phyloP scores from a whole-genome alignment of 371 early-diverging fungal species.

The Syncephalastrum racemosum region DNA sequence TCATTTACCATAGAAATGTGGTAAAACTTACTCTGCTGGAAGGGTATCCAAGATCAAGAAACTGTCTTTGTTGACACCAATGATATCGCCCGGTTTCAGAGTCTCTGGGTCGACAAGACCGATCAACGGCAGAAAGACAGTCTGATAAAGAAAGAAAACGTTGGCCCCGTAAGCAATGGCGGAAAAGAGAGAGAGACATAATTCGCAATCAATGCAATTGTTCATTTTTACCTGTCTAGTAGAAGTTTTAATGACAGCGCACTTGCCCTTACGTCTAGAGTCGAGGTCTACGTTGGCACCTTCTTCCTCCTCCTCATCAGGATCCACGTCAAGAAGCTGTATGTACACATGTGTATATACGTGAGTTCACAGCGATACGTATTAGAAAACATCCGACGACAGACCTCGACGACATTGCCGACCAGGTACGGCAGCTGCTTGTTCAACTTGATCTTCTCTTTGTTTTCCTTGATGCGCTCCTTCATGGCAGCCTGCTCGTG shows the following conservation, averaged over 20 bases:
- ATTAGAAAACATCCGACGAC: neutral
- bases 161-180: no score
- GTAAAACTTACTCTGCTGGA: constrained; percentile 86
- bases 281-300: constrained; percentile 95
- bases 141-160: constrained; percentile 45
- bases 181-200: neutral
- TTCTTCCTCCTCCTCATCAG: constrained; percentile 87
- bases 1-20: neutral
- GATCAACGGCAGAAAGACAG: constrained; percentile 96
- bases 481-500: constrained; percentile 91
- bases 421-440: constrained; percentile 99
- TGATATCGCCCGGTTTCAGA: constrained; percentile 97
- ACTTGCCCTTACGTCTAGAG: constrained; percentile 92
- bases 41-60: constrained; percentile 98
- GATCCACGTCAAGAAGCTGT: constrained; percentile 91
- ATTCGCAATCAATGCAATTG: neutral
- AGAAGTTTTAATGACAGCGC: constrained; percentile 97
- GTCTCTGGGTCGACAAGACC: constrained; percentile 95
- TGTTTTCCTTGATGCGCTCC: constrained; percentile 97
- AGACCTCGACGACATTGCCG: constrained; percentile 97
- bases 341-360: neutral
- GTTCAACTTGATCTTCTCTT: constrained; percentile 99
- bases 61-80: constrained; percentile 99
- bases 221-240: constrained; percentile 81
- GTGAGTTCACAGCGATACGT: neutral